A percentile compares a stretch with the other conserved stretches of the same genome.
Conservation (phyloP, 2,329 filamentous ascomycete species). For the Aspergillus sojae region DNA sequence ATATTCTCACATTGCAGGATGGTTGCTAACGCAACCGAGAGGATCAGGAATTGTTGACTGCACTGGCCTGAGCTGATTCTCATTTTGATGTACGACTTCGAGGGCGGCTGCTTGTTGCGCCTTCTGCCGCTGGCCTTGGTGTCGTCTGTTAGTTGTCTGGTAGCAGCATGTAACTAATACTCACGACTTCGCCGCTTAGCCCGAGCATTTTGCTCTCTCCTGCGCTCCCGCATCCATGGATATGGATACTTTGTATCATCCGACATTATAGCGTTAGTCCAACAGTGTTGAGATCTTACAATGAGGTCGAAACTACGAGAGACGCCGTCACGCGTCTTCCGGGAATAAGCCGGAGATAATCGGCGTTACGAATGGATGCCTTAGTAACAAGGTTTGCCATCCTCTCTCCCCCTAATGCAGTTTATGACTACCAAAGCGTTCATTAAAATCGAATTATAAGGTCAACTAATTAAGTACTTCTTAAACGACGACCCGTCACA, state of each 20-base stretch:
- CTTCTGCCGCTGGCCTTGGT: neutral
- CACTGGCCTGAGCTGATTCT: neutral
- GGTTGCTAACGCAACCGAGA: neutral
- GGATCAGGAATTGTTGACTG: neutral
- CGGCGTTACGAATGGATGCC: neutral
- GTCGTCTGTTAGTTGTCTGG: neutral
- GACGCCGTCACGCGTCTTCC: neutral
- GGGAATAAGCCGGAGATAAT: neutral
- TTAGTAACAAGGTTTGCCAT: neutral
- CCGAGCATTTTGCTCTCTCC: neutral
- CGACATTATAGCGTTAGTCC: neutral
- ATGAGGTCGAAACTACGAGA: neutral
- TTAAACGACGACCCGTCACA: neutral
- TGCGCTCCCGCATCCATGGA: neutral
- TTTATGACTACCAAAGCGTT: too few species aligned
- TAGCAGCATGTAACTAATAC: neutral
- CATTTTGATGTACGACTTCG: neutral
- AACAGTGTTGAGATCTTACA: neutral
- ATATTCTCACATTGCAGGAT: neutral
- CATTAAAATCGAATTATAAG: neutral
- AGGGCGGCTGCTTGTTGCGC: neutral
- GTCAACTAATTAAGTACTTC: neutral
- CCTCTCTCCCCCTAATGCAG: too few species aligned
- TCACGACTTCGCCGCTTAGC: neutral
- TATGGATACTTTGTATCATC: neutral